These are phyloP conservation scores for Metrosideros polymorpha DNA, from an alignment of 441 rosid genomes.

Conservation along the genomic window DNA sequence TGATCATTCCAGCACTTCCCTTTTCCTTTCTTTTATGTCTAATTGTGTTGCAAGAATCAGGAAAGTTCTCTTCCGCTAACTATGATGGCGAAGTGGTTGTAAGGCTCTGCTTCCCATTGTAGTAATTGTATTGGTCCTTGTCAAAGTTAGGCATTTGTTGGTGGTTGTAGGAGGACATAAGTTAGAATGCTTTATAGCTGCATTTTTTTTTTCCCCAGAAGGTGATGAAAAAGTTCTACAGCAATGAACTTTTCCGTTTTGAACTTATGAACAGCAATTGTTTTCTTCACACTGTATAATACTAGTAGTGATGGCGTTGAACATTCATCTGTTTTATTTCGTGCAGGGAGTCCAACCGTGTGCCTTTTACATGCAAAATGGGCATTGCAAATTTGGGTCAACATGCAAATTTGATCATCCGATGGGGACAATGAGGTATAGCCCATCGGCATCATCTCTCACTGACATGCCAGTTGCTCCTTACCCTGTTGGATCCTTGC, in stretches of 20 bases:
- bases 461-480: conserved; percentile 77
- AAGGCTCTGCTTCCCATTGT: background rate
- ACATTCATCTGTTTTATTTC: background rate
- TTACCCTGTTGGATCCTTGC: conserved; percentile 65
- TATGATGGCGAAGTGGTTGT: too few species aligned
- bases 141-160: background rate
- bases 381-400: conserved; percentile 79
- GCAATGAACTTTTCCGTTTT: background rate
- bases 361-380: conserved; percentile 72
- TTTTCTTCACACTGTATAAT: background rate
- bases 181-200: background rate
- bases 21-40: too few species aligned
- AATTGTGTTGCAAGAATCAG: too few species aligned
- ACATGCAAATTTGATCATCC: conserved; percentile 88
- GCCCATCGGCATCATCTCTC: conserved; percentile 74
- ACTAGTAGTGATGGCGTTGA: background rate
- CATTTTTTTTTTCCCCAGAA: background rate
- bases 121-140: background rate
- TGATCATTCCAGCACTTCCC: too few species aligned
- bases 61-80: too few species aligned
- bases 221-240: background rate
- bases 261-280: background rate
- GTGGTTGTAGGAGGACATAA: background rate
- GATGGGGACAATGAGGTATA: conserved; percentile 56
- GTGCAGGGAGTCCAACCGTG: conserved; percentile 65